Evolutionary conservation across 768 basidiomycete species (phyloP).

Genomic region (Chiua virens): DNA sequence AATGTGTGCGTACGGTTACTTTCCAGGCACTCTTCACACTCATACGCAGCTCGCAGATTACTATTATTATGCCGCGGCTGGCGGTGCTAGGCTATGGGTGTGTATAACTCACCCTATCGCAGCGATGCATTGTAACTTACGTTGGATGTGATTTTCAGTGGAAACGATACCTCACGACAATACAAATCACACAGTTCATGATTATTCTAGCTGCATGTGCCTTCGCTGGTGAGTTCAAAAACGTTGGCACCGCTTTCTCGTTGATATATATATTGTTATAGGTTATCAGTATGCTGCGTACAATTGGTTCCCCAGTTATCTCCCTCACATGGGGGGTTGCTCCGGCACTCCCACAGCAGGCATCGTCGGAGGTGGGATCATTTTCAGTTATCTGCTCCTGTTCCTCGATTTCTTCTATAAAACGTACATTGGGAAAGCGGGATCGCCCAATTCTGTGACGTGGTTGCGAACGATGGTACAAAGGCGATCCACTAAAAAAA

Average conservation of each 20-base stretch:
- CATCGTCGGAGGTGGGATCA: constrained; percentile 8
- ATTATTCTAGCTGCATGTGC: constrained; percentile 8
- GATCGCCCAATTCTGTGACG: not conserved
- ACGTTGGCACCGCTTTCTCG: not conserved
- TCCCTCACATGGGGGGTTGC: constrained; percentile 20
- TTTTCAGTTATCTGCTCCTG: constrained; percentile 19
- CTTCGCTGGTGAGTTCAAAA: constrained; percentile 12
- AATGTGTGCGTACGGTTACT: constrained; percentile 70
- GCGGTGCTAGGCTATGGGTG: constrained; percentile 34
- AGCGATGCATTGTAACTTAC: not conserved
- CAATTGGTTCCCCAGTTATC: constrained; percentile 15
- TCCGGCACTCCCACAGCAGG: constrained; percentile 13
- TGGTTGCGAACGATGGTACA: not conserved
- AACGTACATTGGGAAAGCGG: constrained; percentile 12
- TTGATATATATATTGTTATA: not conserved
- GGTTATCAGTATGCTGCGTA: constrained; percentile 20
- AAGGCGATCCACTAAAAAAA: not conserved
- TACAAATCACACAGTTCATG: constrained; percentile 24
- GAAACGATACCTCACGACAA: constrained; percentile 24
- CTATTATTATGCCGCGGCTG: constrained; percentile 96
- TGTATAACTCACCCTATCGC: not conserved
- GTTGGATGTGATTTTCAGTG: constrained; percentile 6
- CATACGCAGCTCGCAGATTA: constrained; percentile 59
- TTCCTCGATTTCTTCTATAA: constrained; percentile 24
- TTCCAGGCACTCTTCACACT: constrained; percentile 1